These are phyloP conservation scores for Termitomyces sp. DNA, from an alignment of 768 basidiomycete genomes.

Conservation along the genomic window DNA sequence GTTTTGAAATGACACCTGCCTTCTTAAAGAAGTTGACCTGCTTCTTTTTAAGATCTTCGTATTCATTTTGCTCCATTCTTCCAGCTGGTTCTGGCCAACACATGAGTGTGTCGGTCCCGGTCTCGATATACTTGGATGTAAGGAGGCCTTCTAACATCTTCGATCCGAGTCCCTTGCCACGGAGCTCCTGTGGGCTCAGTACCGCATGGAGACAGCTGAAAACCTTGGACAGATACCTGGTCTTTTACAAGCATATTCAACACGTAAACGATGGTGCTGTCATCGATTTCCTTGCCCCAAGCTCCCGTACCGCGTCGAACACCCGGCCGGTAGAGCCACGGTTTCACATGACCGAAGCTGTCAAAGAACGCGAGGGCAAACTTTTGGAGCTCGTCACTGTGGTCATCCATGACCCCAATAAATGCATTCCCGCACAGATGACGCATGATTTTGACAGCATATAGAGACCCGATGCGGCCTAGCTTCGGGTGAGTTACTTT, in stretches of 20 bases:
- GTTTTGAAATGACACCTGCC: neutral
- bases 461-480: constrained; percentile 5
- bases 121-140: constrained; percentile 13
- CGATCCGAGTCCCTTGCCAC: constrained; percentile 17
- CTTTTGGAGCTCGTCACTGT: constrained; percentile 24
- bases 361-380: constrained; percentile 26
- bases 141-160: constrained; percentile 16
- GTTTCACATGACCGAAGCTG: constrained; percentile 18
- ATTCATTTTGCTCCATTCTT: neutral
- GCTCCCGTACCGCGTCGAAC: constrained; percentile 25
- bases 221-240: neutral
- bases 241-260: constrained; percentile 16
- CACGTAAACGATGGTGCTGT: constrained; percentile 23
- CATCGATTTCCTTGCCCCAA: constrained; percentile 25
- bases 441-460: constrained; percentile 10
- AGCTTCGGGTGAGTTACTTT: constrained; percentile 8
- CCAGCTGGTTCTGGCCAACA: constrained; percentile 21
- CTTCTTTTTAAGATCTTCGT: constrained; percentile 1
- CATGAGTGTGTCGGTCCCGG: constrained; percentile 12
- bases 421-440: constrained; percentile 10
- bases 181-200: constrained; percentile 1
- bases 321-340: constrained; percentile 22
- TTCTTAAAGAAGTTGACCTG: neutral
- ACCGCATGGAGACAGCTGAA: neutral
- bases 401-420: constrained; percentile 23